These are phyloP conservation scores for Verticillium albo-atrum DNA, from an alignment of 2,329 filamentous ascomycete species.

Conservation along the genomic window DNA sequence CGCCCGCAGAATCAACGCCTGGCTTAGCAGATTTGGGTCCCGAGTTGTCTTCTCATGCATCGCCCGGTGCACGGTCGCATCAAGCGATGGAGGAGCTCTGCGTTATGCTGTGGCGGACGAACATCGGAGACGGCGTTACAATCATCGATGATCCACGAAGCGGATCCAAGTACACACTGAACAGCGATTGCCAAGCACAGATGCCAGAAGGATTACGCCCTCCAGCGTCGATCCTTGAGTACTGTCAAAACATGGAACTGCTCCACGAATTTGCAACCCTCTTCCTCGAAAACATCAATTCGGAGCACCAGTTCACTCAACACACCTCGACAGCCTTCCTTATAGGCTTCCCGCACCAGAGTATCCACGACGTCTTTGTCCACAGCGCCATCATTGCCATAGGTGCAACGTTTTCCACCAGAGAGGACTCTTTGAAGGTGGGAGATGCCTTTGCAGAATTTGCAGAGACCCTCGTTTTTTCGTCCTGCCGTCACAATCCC, in stretches of 20 bases:
- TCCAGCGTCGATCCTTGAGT: conserved; percentile 5
- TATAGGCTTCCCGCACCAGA: conserved; percentile 7
- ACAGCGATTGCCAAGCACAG: background rate
- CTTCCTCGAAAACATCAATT: conserved; percentile 12
- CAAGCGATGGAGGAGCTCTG: conserved; percentile 13
- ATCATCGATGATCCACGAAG: conserved; percentile 10
- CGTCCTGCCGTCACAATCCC: conserved; percentile 10
- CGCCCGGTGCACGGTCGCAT: conserved; percentile 7
- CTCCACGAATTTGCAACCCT: conserved; percentile 7
- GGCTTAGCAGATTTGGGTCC: no score
- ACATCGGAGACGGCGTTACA: conserved; percentile 13
- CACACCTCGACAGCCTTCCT: conserved; percentile 7
- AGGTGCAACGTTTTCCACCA: conserved; percentile 6
- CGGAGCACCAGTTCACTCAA: conserved; percentile 11
- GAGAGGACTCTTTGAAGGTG: conserved; percentile 1
- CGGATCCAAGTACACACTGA: conserved; percentile 7
- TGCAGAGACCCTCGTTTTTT: conserved; percentile 9
- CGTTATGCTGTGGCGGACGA: conserved; percentile 13
- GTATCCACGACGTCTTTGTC: conserved; percentile 6
- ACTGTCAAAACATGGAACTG: conserved; percentile 6
- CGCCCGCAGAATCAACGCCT: no score
- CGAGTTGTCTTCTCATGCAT: background rate
- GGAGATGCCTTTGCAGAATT: conserved; percentile 10
- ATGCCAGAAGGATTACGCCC: background rate
- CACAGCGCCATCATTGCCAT: conserved; percentile 10